Evolutionary conservation across 1,139 yeast genomes (phyloP).

Genomic region (Suhomyces ambrosiae): DNA sequence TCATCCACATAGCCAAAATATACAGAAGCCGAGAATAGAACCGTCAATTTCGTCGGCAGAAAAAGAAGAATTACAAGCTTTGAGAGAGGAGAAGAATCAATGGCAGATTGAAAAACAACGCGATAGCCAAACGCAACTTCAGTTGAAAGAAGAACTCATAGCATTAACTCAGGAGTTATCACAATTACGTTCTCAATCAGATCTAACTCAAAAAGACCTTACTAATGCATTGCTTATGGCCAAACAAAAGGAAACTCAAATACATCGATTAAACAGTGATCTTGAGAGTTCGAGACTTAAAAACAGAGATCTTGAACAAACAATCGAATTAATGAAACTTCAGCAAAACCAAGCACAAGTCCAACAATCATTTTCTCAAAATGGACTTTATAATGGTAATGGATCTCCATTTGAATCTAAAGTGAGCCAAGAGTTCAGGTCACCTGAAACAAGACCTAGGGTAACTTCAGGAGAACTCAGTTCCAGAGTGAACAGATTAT

Average conservation of each 20-base stretch:
- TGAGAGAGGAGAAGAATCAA: slow-evolving; percentile 53
- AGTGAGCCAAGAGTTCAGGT: slow-evolving; percentile 10
- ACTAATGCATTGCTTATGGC: slow-evolving; percentile 53
- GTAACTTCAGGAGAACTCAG: slow-evolving; percentile 45
- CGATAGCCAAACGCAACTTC: slow-evolving; percentile 38
- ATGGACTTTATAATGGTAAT: slow-evolving; percentile 12
- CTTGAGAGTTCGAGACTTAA: slow-evolving; percentile 55
- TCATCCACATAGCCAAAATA: slow-evolving; percentile 17
- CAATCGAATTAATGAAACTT: slow-evolving; percentile 48
- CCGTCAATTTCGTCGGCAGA: slow-evolving; percentile 28
- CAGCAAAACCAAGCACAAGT: slow-evolving; percentile 27
- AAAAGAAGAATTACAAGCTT: slow-evolving; percentile 50
- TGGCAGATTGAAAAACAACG: slow-evolving; percentile 53
- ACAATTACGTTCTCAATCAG: slow-evolving; percentile 36
- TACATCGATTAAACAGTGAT: slow-evolving; percentile 60
- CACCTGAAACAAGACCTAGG: slow-evolving; percentile 20
- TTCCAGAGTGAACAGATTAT: slow-evolving; percentile 46
- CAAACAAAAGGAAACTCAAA: slow-evolving; percentile 69
- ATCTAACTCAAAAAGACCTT: slow-evolving; percentile 47
- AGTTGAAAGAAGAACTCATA: slow-evolving; percentile 47
- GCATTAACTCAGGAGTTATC: slow-evolving; percentile 43
- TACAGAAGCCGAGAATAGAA: slow-evolving; percentile 13
- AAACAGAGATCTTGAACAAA: slow-evolving; percentile 53
- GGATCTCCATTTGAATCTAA: slow-evolving; percentile 10
- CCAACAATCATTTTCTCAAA: slow-evolving; percentile 7